These are phyloP conservation scores for Pseudoturritis turrita DNA, from an alignment of 345 rosid species.

Conservation along the genomic window DNA sequence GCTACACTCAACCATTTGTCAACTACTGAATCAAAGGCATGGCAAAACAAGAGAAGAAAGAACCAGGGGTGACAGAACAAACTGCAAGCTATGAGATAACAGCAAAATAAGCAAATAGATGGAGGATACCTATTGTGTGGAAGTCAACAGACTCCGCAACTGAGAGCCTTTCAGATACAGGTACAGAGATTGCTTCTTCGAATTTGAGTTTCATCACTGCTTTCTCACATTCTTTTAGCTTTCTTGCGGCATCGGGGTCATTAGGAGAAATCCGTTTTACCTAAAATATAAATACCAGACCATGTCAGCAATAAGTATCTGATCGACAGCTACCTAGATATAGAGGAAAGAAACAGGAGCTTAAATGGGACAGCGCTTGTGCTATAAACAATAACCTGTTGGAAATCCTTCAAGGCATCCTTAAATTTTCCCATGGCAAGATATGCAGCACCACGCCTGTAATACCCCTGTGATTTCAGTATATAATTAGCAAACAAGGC, in stretches of 20 bases:
- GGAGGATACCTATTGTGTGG: constrained; percentile 61
- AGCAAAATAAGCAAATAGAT: not conserved
- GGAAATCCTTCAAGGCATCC: constrained; percentile 95
- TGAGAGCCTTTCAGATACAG: constrained; percentile 63
- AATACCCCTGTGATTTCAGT: constrained; percentile 65
- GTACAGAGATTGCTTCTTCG: constrained; percentile 92
- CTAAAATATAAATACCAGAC: constrained; percentile 37
- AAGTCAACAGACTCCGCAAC: constrained; percentile 87
- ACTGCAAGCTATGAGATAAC: not conserved
- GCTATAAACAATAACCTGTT: constrained; percentile 50
- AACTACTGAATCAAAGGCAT: constrained; percentile 24
- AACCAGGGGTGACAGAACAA: not conserved
- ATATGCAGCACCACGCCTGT: constrained; percentile 92
- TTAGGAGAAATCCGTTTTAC: constrained; percentile 80
- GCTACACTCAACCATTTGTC: constrained; percentile 30
- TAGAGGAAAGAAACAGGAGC: not conserved
- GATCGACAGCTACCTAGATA: not conserved
- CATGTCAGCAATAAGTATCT: not conserved
- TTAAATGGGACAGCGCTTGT: not conserved
- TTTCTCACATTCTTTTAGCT: constrained; percentile 88
- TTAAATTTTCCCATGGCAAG: constrained; percentile 97
- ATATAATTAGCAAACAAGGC: constrained; percentile 21
- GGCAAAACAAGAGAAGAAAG: constrained; percentile 6
- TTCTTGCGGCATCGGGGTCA: constrained; percentile 93
- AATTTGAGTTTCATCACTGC: constrained; percentile 92